These are phyloP conservation scores for Panaeolus papilionaceus DNA, from an alignment of 768 basidiomycete species.

Conservation along the genomic window DNA sequence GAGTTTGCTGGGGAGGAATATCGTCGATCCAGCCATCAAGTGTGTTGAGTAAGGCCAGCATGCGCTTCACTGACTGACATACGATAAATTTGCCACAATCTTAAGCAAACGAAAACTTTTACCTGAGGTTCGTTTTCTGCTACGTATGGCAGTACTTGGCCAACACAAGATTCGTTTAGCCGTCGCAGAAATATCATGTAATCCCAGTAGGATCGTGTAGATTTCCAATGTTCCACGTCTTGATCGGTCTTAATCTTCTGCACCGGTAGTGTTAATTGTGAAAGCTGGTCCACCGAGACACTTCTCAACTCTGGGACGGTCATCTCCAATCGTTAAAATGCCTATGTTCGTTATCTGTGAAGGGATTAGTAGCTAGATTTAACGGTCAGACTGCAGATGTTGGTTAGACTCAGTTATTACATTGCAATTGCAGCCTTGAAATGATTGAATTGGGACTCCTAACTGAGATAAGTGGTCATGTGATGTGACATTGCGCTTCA, in stretches of 20 bases:
- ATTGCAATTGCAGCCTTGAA: not conserved
- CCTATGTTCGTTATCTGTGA: not conserved
- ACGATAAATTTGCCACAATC: constrained; percentile 15
- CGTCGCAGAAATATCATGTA: constrained; percentile 78
- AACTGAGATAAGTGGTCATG: not conserved
- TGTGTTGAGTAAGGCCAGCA: constrained; percentile 64
- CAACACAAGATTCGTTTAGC: constrained; percentile 80
- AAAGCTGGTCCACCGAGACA: constrained; percentile 30
- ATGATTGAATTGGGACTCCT: not conserved
- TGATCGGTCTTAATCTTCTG: constrained; percentile 72
- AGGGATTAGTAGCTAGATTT: not conserved
- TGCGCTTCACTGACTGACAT: constrained; percentile 41
- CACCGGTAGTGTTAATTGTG: constrained; percentile 41
- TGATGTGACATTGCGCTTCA: constrained; percentile 12
- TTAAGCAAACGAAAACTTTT: constrained; percentile 19
- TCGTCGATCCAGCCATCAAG: constrained; percentile 80
- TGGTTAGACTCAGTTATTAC: not conserved
- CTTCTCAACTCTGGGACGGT: constrained; percentile 33
- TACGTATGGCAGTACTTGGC: constrained; percentile 56
- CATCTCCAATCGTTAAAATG: not conserved
- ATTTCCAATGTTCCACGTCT: constrained; percentile 77
- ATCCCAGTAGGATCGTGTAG: constrained; percentile 72
- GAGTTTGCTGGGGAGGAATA: constrained; percentile 74
- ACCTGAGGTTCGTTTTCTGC: constrained; percentile 42
- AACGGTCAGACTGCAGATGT: not conserved